Base-by-base conservation (phyloP, 345 rosid genomes). In the Punica granatum region DNA sequence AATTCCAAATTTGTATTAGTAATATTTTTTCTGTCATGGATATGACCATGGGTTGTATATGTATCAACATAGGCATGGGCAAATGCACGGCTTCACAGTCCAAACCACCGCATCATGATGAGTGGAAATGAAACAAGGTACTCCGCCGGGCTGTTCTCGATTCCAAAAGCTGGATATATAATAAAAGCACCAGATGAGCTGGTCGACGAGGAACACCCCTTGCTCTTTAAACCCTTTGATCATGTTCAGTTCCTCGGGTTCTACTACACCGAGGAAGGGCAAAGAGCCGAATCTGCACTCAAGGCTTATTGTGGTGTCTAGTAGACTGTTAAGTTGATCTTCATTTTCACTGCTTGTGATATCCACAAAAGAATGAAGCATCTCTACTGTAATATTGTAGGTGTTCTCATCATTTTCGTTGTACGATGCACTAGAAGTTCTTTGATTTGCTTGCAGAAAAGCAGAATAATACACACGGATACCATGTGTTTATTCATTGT, bases 81-180 rank as follows among this genome's bases (percentile, higher is more conserved):
- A 14, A 90, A 90, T 59, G 97, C 90, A 19, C 66, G 80, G 64
- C 25, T 90, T 33, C 70, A 88, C 75, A 83, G 90, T 65, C 76
- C 94, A 0, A 37, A 68, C 60, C 97, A 90, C 54, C 83, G 92
- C 0, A 94, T 88, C 9, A 83, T 87, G 97, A 86, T 84, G 89
- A 77, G 58, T 0, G 92, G 92, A 77, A 74, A 77, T 37, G 73
- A 74, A 35, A 65, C 90, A 0, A 81, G 92, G 66, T 87, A 87
- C 70, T 83, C 88, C 0, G 65, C 79, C 0, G 92, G 88, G 42
- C 43, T 87, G 65, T 85, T 87, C 77, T 83, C 92, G 15, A 63
- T 80, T 10, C 88, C 86, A 0, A 85, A 78, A 79, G 81, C 73
- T 14, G 86, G 85, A 13, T 73, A 74, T 51, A 19, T 72, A 3